Evolutionary conservation across 129 eudicot species (phyloP).

Genomic region (Saposhnikovia divaricata): DNA sequence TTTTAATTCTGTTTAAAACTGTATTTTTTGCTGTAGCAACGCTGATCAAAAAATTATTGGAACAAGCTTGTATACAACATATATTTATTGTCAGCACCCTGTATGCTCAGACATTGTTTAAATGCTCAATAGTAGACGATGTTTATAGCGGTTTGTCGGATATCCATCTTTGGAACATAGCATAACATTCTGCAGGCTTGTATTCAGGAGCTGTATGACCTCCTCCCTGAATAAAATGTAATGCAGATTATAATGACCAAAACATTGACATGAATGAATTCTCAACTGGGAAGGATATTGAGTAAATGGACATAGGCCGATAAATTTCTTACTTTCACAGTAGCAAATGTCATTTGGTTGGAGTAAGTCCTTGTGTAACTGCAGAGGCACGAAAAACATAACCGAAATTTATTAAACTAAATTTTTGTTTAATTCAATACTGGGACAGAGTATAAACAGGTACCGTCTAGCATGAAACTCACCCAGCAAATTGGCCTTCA

Average conservation of each 20-base stretch:
- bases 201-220: background rate
- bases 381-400: background rate
- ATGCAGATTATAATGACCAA: background rate
- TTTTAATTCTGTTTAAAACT: no score
- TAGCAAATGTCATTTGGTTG: background rate
- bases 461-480: background rate
- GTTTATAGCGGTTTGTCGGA: background rate
- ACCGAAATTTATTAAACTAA: background rate
- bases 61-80: no score
- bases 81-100: no score
- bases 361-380: background rate
- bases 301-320: background rate
- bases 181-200: background rate
- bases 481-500: conserved; percentile 23
- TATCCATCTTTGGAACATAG: background rate
- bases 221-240: background rate
- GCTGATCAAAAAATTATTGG: no score
- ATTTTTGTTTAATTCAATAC: no score
- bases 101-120: no score
- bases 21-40: no score
- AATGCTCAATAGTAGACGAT: background rate
- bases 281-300: background rate
- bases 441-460: no score
- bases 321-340: background rate
- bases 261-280: background rate